A percentile compares a stretch with the other conserved stretches of the same genome.
Evolutionary conservation across 2,329 filamentous ascomycete species (phyloP).

Genomic region (Monilinia fructigena): DNA sequence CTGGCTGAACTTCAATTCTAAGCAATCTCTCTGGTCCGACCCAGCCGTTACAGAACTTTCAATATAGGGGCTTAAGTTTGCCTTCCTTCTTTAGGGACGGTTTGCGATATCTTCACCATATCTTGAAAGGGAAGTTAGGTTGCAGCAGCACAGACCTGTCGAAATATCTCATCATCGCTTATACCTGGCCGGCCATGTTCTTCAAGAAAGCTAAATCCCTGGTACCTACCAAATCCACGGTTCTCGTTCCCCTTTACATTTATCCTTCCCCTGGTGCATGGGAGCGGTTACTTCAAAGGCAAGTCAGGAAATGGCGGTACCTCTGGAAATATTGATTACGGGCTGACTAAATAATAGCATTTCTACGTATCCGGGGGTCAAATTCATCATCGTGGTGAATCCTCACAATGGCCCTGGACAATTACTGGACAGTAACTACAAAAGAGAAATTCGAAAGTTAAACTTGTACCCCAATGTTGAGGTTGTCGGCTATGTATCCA

Average conservation of each 20-base stretch:
- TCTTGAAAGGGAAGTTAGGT: constrained; percentile 16
- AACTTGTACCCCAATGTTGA: constrained; percentile 42
- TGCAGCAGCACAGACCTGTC: constrained; percentile 1
- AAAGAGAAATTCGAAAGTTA: constrained; percentile 39
- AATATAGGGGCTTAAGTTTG: constrained; percentile 20
- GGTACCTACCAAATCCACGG: constrained; percentile 22
- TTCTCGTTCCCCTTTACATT: constrained; percentile 34
- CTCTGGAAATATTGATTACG: constrained; percentile 13
- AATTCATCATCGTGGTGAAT: constrained; percentile 36
- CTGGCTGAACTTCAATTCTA: constrained; percentile 18
- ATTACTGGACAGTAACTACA: constrained; percentile 40
- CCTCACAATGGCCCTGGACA: constrained; percentile 39
- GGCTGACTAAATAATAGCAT: constrained; percentile 24
- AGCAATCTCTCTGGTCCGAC: constrained; percentile 14
- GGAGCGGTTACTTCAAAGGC: constrained; percentile 28
- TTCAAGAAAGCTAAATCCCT: neutral
- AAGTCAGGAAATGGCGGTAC: constrained; percentile 10
- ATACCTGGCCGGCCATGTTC: constrained; percentile 5
- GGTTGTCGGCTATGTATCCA: constrained; percentile 44
- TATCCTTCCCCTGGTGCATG: constrained; percentile 30
- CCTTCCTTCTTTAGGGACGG: constrained; percentile 14
- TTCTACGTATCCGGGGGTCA: constrained; percentile 28
- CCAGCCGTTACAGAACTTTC: constrained; percentile 16
- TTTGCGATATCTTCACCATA: constrained; percentile 13
- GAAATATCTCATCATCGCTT: constrained; percentile 1